These are phyloP conservation scores for Stenocarpella maydis DNA, from an alignment of 2,329 filamentous ascomycete species.

Conservation along the genomic window DNA sequence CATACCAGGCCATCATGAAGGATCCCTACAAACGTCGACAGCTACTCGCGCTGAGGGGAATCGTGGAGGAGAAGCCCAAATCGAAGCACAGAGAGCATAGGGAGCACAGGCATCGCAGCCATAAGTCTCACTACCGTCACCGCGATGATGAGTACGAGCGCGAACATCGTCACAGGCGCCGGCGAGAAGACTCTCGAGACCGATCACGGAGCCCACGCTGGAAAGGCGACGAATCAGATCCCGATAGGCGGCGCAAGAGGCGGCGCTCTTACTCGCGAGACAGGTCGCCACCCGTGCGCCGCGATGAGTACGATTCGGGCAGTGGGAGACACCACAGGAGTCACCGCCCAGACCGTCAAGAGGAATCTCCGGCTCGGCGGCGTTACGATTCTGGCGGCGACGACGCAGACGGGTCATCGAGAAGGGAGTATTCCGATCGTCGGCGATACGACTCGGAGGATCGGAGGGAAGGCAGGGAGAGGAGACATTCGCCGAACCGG, in stretches of 20 bases:
- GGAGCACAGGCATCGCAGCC: constrained; percentile 54
- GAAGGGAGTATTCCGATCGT: constrained; percentile 35
- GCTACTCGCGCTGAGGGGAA: constrained; percentile 70
- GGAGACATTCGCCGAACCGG: constrained; percentile 27
- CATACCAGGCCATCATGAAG: constrained; percentile 82
- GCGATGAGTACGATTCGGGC: constrained; percentile 52
- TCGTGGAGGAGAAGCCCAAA: constrained; percentile 54
- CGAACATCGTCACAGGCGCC: constrained; percentile 51
- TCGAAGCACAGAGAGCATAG: constrained; percentile 45
- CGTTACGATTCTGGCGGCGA: constrained; percentile 45
- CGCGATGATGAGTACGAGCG: constrained; percentile 52
- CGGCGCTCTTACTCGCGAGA: constrained; percentile 56
- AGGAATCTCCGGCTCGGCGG: constrained; percentile 50
- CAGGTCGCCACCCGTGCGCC: constrained; percentile 54
- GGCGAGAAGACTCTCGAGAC: constrained; percentile 55
- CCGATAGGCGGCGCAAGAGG: constrained; percentile 51
- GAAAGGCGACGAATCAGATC: constrained; percentile 51
- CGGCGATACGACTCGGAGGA: constrained; percentile 21
- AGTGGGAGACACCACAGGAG: constrained; percentile 50
- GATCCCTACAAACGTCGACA: constrained; percentile 74
- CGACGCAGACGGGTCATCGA: constrained; percentile 39
- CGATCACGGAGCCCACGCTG: constrained; percentile 50
- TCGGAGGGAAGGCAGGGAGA: constrained; percentile 14
- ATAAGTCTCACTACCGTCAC: constrained; percentile 53
- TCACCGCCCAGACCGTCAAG: constrained; percentile 56